These are phyloP conservation scores for Calonectria hongkongensis DNA, from an alignment of 2,329 filamentous ascomycete species.

Conservation along the genomic window DNA sequence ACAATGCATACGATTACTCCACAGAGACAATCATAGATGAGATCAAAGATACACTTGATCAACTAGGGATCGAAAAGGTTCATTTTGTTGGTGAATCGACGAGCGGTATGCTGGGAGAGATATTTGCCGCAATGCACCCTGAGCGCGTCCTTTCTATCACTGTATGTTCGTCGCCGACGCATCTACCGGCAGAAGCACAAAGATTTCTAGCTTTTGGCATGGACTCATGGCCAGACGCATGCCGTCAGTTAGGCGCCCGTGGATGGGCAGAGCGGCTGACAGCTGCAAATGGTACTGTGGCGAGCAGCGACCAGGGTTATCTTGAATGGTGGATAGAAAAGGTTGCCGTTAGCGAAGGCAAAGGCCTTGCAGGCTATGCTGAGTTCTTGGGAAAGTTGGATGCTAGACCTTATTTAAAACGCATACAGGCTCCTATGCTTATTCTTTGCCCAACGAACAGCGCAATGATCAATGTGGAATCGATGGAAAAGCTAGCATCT, in stretches of 20 bases:
- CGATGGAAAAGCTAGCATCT: not conserved
- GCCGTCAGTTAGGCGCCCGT: not conserved
- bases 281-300: not conserved
- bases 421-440: not conserved
- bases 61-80: not conserved
- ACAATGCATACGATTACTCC: not conserved
- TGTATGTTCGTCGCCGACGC: not conserved
- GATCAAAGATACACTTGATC: not conserved
- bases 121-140: not conserved
- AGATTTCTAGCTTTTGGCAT: not conserved
- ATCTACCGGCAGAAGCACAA: not conserved
- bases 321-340: not conserved
- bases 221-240: not conserved
- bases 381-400: not conserved
- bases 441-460: not conserved
- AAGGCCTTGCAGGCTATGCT: not conserved
- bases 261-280: not conserved
- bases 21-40: not conserved
- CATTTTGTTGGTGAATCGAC: constrained; percentile 1
- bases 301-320: not conserved
- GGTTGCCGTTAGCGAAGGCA: not conserved
- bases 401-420: not conserved
- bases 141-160: not conserved
- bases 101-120: not conserved
- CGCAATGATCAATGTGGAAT: not conserved